Evolutionary conservation across 1,284 basidiomycete species (phyloP), one percentile per base, ranked within the genome.

Genomic region (Anthracocystis panici-leucophaei): DNA sequence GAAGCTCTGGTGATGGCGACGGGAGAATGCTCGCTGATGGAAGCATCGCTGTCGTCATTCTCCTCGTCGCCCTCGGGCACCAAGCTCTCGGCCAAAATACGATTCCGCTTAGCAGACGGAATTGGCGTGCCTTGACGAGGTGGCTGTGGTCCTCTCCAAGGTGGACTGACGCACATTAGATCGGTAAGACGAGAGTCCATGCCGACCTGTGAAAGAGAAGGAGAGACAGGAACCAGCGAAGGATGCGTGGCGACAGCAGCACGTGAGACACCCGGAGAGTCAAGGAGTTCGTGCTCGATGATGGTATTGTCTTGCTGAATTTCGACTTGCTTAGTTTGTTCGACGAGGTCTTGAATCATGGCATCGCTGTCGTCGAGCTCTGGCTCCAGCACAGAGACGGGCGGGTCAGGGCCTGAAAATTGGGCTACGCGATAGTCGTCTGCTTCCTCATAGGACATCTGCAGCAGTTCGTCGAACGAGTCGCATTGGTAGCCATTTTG

Each of bases 141-240:
- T 0, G 60, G 57, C 29, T 57, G 59, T 4, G 40, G 23, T 6
- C 60, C 59, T 23, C 57, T 53, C 73, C 73, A 75, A 2, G 73
- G 73, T 2, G 73, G 73, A 44, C 64, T 71, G 35, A 65, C 55
- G 29, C 63, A 63, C 67, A 75, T 71, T 48, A 75, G 73, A 31
- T 71, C 73, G 11, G 73, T 75, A 3, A 71, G 55, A 9, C 64
- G 67, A 41, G 73, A 75, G 50, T 75, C 73, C 73, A 75, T 75
- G 14, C 73, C 73, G 6, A 75, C 73, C 42, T 70, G 64, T 16
- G 73, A 75, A 7, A 75, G 57, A 2, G 73, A 64, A 12, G 73
- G 73, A 3, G 73, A 75, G 1, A 20, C 35, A 10, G 73, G 67
- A 11, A 50, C 45, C 7, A 46, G 49, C 2, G 58, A 38, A 9